A percentile compares a stretch with the other conserved stretches of the same genome.
These are phyloP conservation scores for Chytriomyces sp. DNA, from an alignment of 192 early-diverging fungal genomes.

Conservation along the genomic window DNA sequence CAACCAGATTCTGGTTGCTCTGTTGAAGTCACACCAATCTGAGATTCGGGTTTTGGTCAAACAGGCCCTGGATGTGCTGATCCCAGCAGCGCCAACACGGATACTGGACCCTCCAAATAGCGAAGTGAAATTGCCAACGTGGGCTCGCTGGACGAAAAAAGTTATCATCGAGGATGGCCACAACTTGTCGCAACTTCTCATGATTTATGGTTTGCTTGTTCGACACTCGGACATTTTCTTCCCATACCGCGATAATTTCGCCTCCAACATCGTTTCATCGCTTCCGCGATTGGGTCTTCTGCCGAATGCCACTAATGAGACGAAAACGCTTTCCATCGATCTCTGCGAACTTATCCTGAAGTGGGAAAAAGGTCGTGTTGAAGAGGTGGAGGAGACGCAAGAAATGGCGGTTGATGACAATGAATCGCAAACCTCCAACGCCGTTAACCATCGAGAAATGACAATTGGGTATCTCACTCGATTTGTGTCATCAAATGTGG, in stretches of 20 bases:
- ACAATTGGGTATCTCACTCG: constrained; percentile 46
- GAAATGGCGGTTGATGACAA: constrained; percentile 39
- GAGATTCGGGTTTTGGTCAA: constrained; percentile 88
- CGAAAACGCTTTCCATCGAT: constrained; percentile 83
- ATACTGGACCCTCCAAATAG: constrained; percentile 51
- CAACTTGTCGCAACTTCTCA: constrained; percentile 79
- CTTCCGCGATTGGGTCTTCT: constrained; percentile 87
- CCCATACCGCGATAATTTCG: constrained; percentile 85
- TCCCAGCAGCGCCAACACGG: constrained; percentile 88
- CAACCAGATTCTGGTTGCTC: constrained; percentile 83
- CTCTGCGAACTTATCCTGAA: constrained; percentile 86
- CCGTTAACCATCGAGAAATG: constrained; percentile 39
- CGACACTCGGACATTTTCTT: constrained; percentile 91
- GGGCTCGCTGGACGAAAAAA: constrained; percentile 82
- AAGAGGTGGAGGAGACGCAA: constrained; percentile 42
- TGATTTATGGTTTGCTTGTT: constrained; percentile 90
- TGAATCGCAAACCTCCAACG: constrained; percentile 1
- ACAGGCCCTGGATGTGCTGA: constrained; percentile 91
- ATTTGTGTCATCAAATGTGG: constrained; percentile 62
- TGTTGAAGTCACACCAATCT: constrained; percentile 86
- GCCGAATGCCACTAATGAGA: constrained; percentile 84
- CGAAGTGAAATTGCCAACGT: constrained; percentile 67
- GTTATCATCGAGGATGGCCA: constrained; percentile 93
- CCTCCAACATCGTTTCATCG: constrained; percentile 84
- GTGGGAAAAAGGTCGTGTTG: constrained; percentile 82